Base-by-base conservation (phyloP, 257 asterid species). In the Solanum etuberosum region DNA sequence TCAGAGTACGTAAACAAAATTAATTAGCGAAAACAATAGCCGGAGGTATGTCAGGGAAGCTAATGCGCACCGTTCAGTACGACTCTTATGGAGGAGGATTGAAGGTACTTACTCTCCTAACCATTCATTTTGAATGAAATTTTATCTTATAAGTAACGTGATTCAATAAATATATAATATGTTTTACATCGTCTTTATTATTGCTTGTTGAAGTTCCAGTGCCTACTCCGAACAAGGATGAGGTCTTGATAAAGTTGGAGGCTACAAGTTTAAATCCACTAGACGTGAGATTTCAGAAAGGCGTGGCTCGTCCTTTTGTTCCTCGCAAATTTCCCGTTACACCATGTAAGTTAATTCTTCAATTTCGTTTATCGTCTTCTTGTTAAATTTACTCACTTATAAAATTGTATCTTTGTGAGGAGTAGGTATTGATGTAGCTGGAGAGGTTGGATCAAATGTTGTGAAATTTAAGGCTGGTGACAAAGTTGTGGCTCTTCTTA, bases 191-290 rank as follows among this genome's bases (percentile, higher is more conserved):
- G 67, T 57, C 67, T 21, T 59, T 59, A 29, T 29, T 68, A 16
- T 38, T 61, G 38, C 76, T 84, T 84, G 35, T 86, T 42, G 92
- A 93, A 89, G 90, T 93, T 90, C 92, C 93, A 31, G 85, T 94
- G 59, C 96, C 97, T 31, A 86, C 86, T 46, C 93, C 95, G 4
- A 84, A 72, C 23, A 93, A 93, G 38, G 95, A 91, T 51, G 98
- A 93, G 90, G 88, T 94, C 21, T 83, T 95, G 91, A 87, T 95
- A 34, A 95, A 92, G 81, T 51, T 94, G 92, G 97, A 94, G 86
- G 98, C 98, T 1, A 83, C 90, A 31, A 93, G 95, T 83, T 68
- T 95, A 63, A 95, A 95, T 86, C 95, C 96, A 3, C 43, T 94
- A 72, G 98, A 95, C 54, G 90, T 93, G 93, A 93, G 89, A 83